Base-by-base conservation (phyloP, 2,329 filamentous ascomycete species). In the Scedosporium apiospermum region DNA sequence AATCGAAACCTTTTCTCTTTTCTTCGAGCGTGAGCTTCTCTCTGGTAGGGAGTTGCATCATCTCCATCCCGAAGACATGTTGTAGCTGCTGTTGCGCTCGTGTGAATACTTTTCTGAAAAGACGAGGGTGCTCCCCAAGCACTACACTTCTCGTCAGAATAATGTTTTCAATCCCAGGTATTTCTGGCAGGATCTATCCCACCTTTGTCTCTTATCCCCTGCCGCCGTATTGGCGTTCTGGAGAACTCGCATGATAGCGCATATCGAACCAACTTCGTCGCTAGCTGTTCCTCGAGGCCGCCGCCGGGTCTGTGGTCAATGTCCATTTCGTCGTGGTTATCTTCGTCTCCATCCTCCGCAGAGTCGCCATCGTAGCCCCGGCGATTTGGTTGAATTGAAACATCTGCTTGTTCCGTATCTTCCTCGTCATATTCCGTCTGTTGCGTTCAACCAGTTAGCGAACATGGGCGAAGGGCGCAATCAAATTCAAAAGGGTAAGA, bases 61-160 rank as follows among this genome's bases (percentile, higher is more conserved):
- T 83, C 72, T 93, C 83, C 92, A 98, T 96, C n/a, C 95, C 95
- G 75, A 96, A 98, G 1, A 87, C 82, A 1, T 77, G 76, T 58
- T 81, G 79, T 44, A 99, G 77, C 67, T 89, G 83, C 41, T 78
- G 75, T 72, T 99, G 93, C 51, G 93, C 91, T 49, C 83, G 78
- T 0, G 84, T 83, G 69, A 96, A 97, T 3, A 97, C 85, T 12
- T 76, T 73, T 71, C 86, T 92, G 73, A 97, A 98, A 42, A 86
- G 78, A 38, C 88, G 81, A 6, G 85, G 77, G 7, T 87, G 82
- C 57, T 86, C 81, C 18, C 89, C 90, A 9, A 96, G 84, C 0
- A 96, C 90, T 86, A 27, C 2, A 1, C n/a, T 23, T n/a, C 38
- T 34, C 5, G 30, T 41, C 38, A 41, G 27, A 58, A 42, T 1